Percentiles rank a stretch among this genome's conserved stretches.
Evolutionary conservation across 257 asterid genomes (phyloP).

Genomic region (Przewalskia tangutica): DNA sequence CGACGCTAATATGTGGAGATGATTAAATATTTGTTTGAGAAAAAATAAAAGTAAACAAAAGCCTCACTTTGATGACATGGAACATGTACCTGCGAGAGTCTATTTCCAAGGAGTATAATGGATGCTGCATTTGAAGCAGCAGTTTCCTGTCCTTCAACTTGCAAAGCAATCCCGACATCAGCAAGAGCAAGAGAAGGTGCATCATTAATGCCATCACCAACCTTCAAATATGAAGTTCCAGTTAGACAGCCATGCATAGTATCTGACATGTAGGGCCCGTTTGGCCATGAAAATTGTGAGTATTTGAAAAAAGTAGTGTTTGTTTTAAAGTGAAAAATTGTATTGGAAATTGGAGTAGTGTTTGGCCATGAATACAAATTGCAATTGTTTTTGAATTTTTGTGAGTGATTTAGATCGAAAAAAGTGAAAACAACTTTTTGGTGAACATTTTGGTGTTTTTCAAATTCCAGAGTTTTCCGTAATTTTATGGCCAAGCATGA

Average conservation of each 20-base stretch:
- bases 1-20: background rate
- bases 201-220: conserved; percentile 97
- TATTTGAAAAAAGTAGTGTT: too few species aligned
- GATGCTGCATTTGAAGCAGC: conserved; percentile 99
- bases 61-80: background rate
- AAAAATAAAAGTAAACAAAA: background rate
- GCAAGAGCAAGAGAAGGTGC: conserved; percentile 98
- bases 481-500: too few species aligned
- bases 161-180: conserved; percentile 94
- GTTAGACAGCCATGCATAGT: background rate
- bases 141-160: conserved; percentile 87
- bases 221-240: conserved; percentile 30
- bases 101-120: conserved; percentile 79
- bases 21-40: background rate
- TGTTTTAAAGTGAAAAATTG: too few species aligned
- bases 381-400: too few species aligned
- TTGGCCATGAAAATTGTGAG: too few species aligned
- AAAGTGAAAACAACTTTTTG: too few species aligned
- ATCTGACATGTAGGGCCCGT: background rate
- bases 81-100: conserved; percentile 68
- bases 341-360: too few species aligned
- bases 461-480: too few species aligned
- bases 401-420: too few species aligned
- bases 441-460: too few species aligned
- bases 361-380: too few species aligned